phyloP scores from a whole-genome alignment of 805 yeast genomes.

The Ogataea polymorpha region DNA sequence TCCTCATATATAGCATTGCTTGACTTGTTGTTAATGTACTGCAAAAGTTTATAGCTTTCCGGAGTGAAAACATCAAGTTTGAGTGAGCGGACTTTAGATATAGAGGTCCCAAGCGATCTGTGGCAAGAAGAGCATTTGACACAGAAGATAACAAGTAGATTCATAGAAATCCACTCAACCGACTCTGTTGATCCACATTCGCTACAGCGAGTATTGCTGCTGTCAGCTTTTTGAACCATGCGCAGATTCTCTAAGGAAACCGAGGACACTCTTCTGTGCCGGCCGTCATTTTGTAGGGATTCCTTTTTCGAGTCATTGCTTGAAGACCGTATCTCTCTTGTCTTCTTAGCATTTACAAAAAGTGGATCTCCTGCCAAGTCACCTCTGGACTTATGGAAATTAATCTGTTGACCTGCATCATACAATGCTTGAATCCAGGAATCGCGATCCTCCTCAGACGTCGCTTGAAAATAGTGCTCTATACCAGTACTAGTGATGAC shows the following conservation, averaged over 20 bases:
- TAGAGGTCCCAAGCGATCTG: constrained; percentile 77
- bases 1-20: constrained; percentile 66
- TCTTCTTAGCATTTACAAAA: not conserved
- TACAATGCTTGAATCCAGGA: constrained; percentile 66
- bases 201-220: constrained; percentile 65
- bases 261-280: constrained; percentile 33
- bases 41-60: constrained; percentile 57
- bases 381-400: constrained; percentile 14
- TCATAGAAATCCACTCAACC: constrained; percentile 88
- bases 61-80: constrained; percentile 66
- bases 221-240: constrained; percentile 41
- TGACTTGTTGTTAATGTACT: constrained; percentile 46
- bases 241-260: constrained; percentile 33
- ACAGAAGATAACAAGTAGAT: constrained; percentile 68
- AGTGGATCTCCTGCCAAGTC: not conserved
- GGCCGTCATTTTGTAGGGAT: constrained; percentile 3
- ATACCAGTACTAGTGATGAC: constrained; percentile 64
- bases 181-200: constrained; percentile 67
- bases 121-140: constrained; percentile 88
- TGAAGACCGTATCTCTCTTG: not conserved
- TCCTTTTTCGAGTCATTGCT: constrained; percentile 3
- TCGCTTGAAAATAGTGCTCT: constrained; percentile 73
- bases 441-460: constrained; percentile 61
- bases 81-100: constrained; percentile 74
- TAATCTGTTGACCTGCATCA: constrained; percentile 44